Base-by-base conservation (phyloP, 352 stramenopile genomes). In the Phytophthora multivora region DNA sequence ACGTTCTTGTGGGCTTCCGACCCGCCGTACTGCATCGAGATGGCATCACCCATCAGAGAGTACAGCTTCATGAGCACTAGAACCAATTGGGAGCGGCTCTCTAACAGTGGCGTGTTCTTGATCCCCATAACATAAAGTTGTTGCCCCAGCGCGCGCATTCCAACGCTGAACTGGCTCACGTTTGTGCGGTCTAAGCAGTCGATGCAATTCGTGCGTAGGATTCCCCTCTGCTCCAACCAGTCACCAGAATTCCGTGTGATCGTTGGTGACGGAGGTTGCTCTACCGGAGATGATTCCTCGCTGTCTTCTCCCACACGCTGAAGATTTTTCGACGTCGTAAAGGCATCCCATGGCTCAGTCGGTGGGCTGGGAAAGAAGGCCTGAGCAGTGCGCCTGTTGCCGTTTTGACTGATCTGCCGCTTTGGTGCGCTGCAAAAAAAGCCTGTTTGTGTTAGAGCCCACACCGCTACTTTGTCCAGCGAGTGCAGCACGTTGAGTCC, bases 121-220 rank as follows among this genome's bases (percentile, higher is more conserved):
- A 99, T 98, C 0, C 97, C 97, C 93, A 99, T 98, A 4, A 97
- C 93, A 51, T 98, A 97, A 13, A 99, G 83, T 67, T 99, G 93
- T 66, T 98, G 90, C 6, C 89, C 95, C 26, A 99, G 80, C 4
- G 97, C 96, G 7, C 83, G 86, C 80, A 94, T 91, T 5, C 84
- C 87, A 21, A 93, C 87, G 40, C 83, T 92, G 50, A 94, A 96
- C 46, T 96, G 87, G 16, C 85, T 93, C 5, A 96, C 87, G 26
- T 96, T 96, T 11, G 88, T 96, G 13, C 88, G 81, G 69, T 95
- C 86, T 16, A 96, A 70, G 54, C 76, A 89, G 75, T 99, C 98
- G 51, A 99, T 99, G 64, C 98, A 99, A 75, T 99, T 99, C 0
- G 97, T 99, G 28, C 98, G 88, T 9, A 99, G 75, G 28, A 99